These are phyloP conservation scores for Furcasterigmium furcatum DNA, from an alignment of 2,329 filamentous ascomycete species.

Conservation along the genomic window DNA sequence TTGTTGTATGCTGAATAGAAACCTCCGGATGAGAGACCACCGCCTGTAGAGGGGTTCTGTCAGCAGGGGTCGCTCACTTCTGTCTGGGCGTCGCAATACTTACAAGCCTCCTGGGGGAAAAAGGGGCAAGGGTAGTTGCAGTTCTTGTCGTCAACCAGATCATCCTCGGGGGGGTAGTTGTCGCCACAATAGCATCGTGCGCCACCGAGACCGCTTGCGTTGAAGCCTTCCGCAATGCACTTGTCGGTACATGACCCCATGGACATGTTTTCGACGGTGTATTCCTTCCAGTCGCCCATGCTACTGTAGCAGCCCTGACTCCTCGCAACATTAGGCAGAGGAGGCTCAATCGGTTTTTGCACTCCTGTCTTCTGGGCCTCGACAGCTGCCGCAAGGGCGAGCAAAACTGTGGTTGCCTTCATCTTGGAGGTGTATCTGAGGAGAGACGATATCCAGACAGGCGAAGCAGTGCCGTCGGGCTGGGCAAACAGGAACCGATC, in stretches of 20 bases:
- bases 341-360: constrained; percentile 16
- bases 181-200: constrained; percentile 73
- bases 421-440: too few relatives aligned
- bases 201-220: constrained; percentile 61
- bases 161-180: constrained; percentile 56
- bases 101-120: constrained; percentile 63
- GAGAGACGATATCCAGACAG: too few relatives aligned
- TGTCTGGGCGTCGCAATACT: constrained; percentile 26
- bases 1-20: constrained; percentile 48
- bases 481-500: too few relatives aligned
- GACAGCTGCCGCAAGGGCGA: background rate
- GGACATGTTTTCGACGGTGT: constrained; percentile 18
- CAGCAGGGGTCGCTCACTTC: too few relatives aligned
- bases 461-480: too few relatives aligned
- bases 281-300: constrained; percentile 31
- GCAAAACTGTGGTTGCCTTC: background rate
- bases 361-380: background rate
- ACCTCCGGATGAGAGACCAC: constrained; percentile 22
- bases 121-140: constrained; percentile 68
- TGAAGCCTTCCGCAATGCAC: constrained; percentile 23
- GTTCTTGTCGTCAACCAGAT: constrained; percentile 50
- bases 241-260: constrained; percentile 37
- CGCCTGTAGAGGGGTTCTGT: constrained; percentile 19
- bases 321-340: constrained; percentile 31
- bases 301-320: constrained; percentile 51